Conservation (phyloP, 306 rosid species). For the Cicer cuneatum region DNA sequence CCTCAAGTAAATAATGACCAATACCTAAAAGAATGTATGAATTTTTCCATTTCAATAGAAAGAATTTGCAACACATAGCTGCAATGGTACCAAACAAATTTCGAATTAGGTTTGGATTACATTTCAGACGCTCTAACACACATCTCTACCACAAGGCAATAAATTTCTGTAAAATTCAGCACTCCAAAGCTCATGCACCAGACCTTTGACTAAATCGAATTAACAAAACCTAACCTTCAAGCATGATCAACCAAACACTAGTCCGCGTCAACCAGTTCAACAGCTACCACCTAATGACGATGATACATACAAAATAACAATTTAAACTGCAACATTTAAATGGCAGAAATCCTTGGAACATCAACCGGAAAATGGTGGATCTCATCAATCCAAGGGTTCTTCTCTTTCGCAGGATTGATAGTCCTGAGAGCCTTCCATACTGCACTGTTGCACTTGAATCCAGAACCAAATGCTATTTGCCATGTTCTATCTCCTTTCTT, state of each 20-base stretch:
- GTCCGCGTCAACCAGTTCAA: constrained; percentile 11
- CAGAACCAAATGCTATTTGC: constrained; percentile 92
- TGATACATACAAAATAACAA: background rate
- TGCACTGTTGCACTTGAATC: constrained; percentile 90
- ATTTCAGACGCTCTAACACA: constrained; percentile 5
- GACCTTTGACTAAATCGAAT: constrained; percentile 3
- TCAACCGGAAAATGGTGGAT: constrained; percentile 71
- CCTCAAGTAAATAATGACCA: background rate
- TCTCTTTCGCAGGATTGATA: constrained; percentile 73
- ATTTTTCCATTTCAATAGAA: constrained; percentile 21
- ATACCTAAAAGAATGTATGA: background rate
- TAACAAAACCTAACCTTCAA: constrained; percentile 23
- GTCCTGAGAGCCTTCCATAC: constrained; percentile 84
- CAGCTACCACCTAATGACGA: constrained; percentile 24
- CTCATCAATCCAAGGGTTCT: constrained; percentile 82
- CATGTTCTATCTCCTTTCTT: constrained; percentile 84
- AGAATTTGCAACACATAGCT: constrained; percentile 32
- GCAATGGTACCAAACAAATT: constrained; percentile 22
- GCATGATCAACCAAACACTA: background rate
- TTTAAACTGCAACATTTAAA: constrained; percentile 36
- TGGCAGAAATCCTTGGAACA: constrained; percentile 66
- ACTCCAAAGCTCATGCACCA: constrained; percentile 32
- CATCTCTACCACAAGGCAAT: constrained; percentile 6
- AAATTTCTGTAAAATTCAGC: background rate
- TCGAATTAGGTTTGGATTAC: background rate